phyloP scores from a whole-genome alignment of 495 filamentous ascomycete genomes.

The Mytilinidion resinicola region DNA sequence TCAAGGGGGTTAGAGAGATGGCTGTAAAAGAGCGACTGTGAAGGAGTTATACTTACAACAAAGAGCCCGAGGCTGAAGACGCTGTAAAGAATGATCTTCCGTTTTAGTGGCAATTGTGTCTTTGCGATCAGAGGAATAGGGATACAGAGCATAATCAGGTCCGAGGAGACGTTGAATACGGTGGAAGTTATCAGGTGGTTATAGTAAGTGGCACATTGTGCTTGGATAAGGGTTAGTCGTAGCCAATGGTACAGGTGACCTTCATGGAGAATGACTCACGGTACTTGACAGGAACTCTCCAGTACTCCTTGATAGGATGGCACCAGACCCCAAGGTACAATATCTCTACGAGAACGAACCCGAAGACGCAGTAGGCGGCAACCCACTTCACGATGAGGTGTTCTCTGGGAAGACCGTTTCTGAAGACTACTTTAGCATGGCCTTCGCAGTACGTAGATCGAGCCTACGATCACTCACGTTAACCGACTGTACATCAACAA shows the following conservation, averaged over 20 bases:
- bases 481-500: slow-evolving; percentile 49
- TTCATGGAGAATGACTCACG: slow-evolving; percentile 5
- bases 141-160: slow-evolving; percentile 54
- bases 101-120: slow-evolving; percentile 43
- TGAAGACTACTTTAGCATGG: background rate
- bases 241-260: slow-evolving; percentile 31
- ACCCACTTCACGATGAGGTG: slow-evolving; percentile 48
- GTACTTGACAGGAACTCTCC: slow-evolving; percentile 35
- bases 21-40: background rate
- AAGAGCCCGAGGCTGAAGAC: slow-evolving; percentile 53
- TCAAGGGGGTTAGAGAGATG: background rate
- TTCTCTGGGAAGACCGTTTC: slow-evolving; percentile 35
- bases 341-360: slow-evolving; percentile 52
- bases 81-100: slow-evolving; percentile 46
- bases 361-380: slow-evolving; percentile 45
- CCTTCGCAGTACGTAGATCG: background rate
- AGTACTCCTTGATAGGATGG: slow-evolving; percentile 53
- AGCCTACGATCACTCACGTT: slow-evolving; percentile 34
- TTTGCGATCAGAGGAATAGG: slow-evolving; percentile 53
- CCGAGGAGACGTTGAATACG: slow-evolving; percentile 58
- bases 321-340: slow-evolving; percentile 58
- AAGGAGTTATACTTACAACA: slow-evolving; percentile 34
- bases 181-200: slow-evolving; percentile 57
- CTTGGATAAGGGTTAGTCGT: slow-evolving; percentile 5
- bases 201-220: slow-evolving; percentile 37